A percentile compares a stretch with the other conserved stretches of the same genome.
These are phyloP conservation scores for Emiliania huxleyi DNA, from an alignment of 78 protist species.

Conservation along the genomic window DNA sequence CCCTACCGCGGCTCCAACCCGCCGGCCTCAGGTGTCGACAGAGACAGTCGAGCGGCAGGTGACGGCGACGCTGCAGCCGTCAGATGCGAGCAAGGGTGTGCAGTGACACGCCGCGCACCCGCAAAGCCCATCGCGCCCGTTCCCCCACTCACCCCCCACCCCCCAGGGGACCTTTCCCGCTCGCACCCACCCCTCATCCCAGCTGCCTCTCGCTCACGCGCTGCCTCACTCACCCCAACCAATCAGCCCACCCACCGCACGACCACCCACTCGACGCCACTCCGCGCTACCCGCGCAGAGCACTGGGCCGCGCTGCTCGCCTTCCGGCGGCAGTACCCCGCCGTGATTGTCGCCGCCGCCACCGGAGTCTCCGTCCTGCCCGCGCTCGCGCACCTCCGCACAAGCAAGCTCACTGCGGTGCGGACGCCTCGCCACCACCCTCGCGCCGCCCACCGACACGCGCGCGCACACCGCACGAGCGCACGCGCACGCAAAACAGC, in stretches of 20 bases:
- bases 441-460: no score
- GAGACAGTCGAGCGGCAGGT: background rate
- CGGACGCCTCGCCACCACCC: no score
- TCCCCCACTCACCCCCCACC: no score
- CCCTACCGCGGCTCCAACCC: background rate
- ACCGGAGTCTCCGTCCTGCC: background rate
- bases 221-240: no score
- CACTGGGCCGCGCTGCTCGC: background rate
- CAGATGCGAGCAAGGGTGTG: background rate
- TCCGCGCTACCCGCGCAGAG: background rate
- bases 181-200: no score
- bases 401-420: background rate
- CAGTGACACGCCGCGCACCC: no score
- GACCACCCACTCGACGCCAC: background rate
- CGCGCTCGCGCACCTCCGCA: background rate
- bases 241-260: background rate
- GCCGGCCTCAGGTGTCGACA: background rate
- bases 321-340: background rate
- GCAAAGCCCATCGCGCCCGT: no score
- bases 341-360: background rate
- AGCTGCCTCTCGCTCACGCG: no score
- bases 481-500: no score
- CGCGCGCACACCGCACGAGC: no score
- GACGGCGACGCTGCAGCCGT: background rate
- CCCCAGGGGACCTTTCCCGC: no score